Evolutionary conservation across 2,329 filamentous ascomycete species (phyloP).

Genomic region (Massarina eburnea): DNA sequence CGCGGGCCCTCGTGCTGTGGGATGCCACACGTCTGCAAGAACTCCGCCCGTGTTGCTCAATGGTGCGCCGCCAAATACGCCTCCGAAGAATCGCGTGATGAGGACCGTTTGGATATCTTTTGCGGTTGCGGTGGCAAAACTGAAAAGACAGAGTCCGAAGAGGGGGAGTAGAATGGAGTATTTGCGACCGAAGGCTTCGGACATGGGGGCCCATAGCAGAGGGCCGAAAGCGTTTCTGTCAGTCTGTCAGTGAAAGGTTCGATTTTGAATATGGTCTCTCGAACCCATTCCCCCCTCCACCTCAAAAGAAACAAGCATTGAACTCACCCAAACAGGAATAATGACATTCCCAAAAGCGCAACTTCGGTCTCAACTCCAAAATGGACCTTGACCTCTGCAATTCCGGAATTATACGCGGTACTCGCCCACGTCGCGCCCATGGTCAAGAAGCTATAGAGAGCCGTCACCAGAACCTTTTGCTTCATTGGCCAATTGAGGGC

Average conservation of each 20-base stretch:
- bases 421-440: constrained; percentile 56
- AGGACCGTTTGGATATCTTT: constrained; percentile 54
- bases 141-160: constrained; percentile 50
- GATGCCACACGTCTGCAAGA: constrained; percentile 20
- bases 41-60: constrained; percentile 22
- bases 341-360: constrained; percentile 46
- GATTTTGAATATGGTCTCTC: neutral
- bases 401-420: constrained; percentile 58
- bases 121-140: constrained; percentile 47
- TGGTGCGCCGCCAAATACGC: constrained; percentile 48
- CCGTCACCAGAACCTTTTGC: constrained; percentile 45
- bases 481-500: constrained; percentile 47
- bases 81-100: constrained; percentile 53
- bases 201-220: constrained; percentile 46
- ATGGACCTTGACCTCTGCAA: constrained; percentile 52
- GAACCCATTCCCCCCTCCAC: too few relatives aligned
- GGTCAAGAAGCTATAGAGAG: constrained; percentile 61
- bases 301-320: neutral
- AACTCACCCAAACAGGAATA: constrained; percentile 22
- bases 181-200: constrained; percentile 49
- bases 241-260: neutral
- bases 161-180: constrained; percentile 45
- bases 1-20: constrained; percentile 14
- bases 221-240: constrained; percentile 45
- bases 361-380: constrained; percentile 48